These are phyloP conservation scores for Yarrowia phangngaensis DNA, from an alignment of 805 yeast genomes.

Conservation along the genomic window DNA sequence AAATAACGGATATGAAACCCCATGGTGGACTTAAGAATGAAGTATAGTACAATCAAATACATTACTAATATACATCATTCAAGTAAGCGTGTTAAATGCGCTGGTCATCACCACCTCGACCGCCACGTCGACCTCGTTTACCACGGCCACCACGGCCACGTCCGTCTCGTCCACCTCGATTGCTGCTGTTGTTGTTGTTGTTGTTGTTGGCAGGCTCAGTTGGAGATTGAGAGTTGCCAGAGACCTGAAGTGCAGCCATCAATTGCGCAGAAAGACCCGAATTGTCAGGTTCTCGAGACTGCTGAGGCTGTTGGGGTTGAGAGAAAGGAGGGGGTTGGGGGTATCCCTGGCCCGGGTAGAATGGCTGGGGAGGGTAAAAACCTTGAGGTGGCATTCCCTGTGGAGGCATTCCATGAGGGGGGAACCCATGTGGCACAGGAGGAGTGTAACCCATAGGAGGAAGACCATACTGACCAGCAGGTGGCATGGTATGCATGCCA, in stretches of 20 bases:
- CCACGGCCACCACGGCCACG: constrained; percentile 28
- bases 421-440: constrained; percentile 24
- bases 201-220: constrained; percentile 22
- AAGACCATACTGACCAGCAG: constrained; percentile 1
- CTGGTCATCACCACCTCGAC: no score
- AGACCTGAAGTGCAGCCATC: constrained; percentile 32
- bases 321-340: background rate
- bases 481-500: background rate
- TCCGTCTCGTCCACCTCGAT: constrained; percentile 30
- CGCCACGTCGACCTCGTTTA: constrained; percentile 30
- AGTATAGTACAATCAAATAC: background rate
- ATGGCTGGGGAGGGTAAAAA: constrained; percentile 23
- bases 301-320: constrained; percentile 10
- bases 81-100: background rate
- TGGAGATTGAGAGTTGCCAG: constrained; percentile 21
- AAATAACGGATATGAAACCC: no score
- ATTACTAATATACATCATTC: constrained; percentile 12
- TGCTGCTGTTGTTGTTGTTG: constrained; percentile 20
- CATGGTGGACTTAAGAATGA: no score
- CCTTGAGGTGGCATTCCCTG: constrained; percentile 20
- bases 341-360: constrained; percentile 20
- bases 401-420: constrained; percentile 26
- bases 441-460: constrained; percentile 24
- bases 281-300: background rate
- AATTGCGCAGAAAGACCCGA: constrained; percentile 32